phyloP scores from a whole-genome alignment of 768 basidiomycete genomes.

The Floccularia luteovirens region DNA sequence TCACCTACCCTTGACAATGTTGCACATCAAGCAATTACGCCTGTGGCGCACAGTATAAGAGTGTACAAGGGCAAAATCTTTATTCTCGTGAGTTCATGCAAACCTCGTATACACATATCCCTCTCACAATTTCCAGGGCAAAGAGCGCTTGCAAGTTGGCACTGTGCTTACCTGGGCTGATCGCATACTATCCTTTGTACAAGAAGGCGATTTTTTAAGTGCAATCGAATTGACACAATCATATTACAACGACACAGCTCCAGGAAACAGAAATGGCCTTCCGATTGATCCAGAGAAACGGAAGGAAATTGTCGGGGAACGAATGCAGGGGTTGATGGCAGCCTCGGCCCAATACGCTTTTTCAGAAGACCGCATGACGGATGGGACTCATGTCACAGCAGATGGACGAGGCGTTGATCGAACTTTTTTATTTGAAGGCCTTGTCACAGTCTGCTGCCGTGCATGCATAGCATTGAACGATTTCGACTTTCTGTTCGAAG shows the following conservation, averaged over 20 bases:
- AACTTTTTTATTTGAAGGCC: conserved; percentile 81
- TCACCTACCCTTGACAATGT: conserved; percentile 45
- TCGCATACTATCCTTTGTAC: conserved; percentile 74
- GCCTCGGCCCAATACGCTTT: conserved; percentile 89
- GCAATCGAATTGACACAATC: conserved; percentile 82
- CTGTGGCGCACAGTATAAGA: conserved; percentile 64
- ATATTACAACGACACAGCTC: conserved; percentile 74
- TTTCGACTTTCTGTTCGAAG: conserved; percentile 86
- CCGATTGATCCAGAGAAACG: conserved; percentile 59
- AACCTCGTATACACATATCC: background rate
- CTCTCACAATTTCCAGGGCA: conserved; percentile 36
- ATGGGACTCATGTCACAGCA: conserved; percentile 73
- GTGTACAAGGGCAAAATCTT: conserved; percentile 91
- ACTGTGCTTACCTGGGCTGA: conserved; percentile 95
- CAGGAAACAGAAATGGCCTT: conserved; percentile 83
- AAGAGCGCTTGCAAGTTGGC: conserved; percentile 66
- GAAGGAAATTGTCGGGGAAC: conserved; percentile 59
- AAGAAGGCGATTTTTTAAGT: conserved; percentile 79
- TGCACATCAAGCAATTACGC: conserved; percentile 35
- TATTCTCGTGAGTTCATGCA: conserved; percentile 54
- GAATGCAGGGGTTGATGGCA: conserved; percentile 75
- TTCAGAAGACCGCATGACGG: conserved; percentile 90
- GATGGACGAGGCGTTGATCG: conserved; percentile 91
- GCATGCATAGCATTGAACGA: conserved; percentile 79
- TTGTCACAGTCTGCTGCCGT: conserved; percentile 70